Evolutionary conservation across 345 rosid genomes (phyloP).

Genomic region (Jatropha curcas): DNA sequence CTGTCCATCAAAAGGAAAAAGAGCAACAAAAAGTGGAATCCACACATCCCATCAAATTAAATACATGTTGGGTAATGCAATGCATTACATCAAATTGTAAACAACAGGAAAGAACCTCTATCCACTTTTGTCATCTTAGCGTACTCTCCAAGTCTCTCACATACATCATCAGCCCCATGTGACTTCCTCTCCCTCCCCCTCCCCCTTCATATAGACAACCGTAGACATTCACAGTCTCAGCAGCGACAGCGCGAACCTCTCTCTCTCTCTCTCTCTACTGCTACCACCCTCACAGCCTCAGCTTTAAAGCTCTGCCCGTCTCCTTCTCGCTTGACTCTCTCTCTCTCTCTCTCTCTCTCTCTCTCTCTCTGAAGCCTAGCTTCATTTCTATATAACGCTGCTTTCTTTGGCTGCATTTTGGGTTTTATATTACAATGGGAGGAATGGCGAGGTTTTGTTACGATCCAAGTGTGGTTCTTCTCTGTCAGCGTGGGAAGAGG

Average conservation of each 20-base stretch:
- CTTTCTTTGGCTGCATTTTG: neutral
- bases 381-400: neutral
- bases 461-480: constrained; percentile 32
- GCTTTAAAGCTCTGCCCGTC: neutral
- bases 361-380: neutral
- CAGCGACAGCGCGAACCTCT: constrained; percentile 1
- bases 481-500: constrained; percentile 52
- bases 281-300: neutral
- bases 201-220: neutral
- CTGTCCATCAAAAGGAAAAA: constrained; percentile 30
- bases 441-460: constrained; percentile 31
- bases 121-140: neutral
- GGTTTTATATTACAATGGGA: constrained; percentile 20
- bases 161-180: constrained; percentile 15
- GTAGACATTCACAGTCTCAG: constrained; percentile 1
- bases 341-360: neutral
- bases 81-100: too few relatives aligned
- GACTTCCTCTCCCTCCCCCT: neutral
- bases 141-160: neutral
- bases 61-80: neutral
- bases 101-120: too few relatives aligned
- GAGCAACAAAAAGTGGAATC: constrained; percentile 12
- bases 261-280: neutral
- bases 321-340: too few relatives aligned
- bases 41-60: constrained; percentile 14